Base-by-base conservation (phyloP, 1,139 yeast genomes). In the Meyerozyma sp. region DNA sequence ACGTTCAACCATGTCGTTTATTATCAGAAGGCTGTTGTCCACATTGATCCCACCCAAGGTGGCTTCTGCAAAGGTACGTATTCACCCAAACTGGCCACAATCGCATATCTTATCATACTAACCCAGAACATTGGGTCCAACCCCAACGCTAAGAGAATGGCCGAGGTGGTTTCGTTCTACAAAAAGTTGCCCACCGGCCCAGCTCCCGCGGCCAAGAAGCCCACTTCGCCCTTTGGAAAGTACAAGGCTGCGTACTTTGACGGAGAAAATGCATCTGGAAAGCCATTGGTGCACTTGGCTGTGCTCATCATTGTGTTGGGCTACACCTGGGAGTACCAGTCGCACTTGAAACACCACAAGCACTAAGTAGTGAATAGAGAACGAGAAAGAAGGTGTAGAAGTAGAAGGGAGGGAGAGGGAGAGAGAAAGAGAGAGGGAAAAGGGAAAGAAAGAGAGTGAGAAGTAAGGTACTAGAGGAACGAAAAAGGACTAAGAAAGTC, bases 41-140 rank as follows among this genome's bases (percentile, higher is more conserved):
- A 86, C 98, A 62, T 80, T 93, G 75, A 90, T 93, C 64, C 98
- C 98, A 61, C 98, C 98, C 66, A 93, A 93, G 94, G 84, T 93
- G 65, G 97, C 96, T 48, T 90, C 98, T 52, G 94, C 96, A 46
- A 79, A 83, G 72, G 94, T 85, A 80, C 63, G 91, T 84, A 40
- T 3, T 2, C 18, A 16, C 18, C 18, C 3, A 3, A 16, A 6
- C 8, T 29, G 32, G 8, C 14, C 14, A 11, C 11, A 11, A 13
- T n/a, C 13, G 3, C 7, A 13, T 11, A 14, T 42, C 69, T 73
- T 77, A 73, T 6, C 71, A 73, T 78, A 44, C 43, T 28, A 39
- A 32, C 50, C 20, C 66, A 84, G 87, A 90, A 89, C 85, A 76
- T 93, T 59, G 96, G 96, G 47, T 79, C 95, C 54, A 88, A 90